Percentiles rank a stretch among this genome's conserved stretches.
phyloP scores from a whole-genome alignment of 257 asterid genomes.

The Gynochthodes officinalis region DNA sequence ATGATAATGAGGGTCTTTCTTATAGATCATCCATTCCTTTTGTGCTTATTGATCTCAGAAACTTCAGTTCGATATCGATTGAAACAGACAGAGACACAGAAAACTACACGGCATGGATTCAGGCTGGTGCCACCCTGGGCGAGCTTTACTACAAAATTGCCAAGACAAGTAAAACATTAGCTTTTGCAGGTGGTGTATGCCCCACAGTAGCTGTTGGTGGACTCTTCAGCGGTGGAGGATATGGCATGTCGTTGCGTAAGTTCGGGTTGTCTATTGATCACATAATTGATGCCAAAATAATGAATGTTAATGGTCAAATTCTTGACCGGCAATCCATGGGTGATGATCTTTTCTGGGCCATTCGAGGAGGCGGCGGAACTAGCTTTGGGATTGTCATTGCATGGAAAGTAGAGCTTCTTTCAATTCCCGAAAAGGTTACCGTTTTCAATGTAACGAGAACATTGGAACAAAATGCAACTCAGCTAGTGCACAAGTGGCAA shows the following conservation, averaged over 20 bases:
- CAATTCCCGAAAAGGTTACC: conserved; percentile 33
- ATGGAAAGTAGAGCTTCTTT: conserved; percentile 30
- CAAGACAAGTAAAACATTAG: conserved; percentile 22
- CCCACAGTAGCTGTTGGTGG: conserved; percentile 52
- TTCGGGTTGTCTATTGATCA: conserved; percentile 33
- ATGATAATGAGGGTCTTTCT: conserved; percentile 49
- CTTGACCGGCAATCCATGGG: conserved; percentile 42
- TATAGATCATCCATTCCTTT: conserved; percentile 29
- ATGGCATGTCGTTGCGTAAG: conserved; percentile 33
- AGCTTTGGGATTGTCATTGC: conserved; percentile 40
- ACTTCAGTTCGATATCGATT: conserved; percentile 25
- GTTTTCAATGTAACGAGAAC: conserved; percentile 33
- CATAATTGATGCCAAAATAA: conserved; percentile 36
- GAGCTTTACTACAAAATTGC: conserved; percentile 33
- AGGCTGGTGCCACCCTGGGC: conserved; percentile 39
- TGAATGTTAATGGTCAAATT: conserved; percentile 31
- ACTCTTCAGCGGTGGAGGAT: conserved; percentile 52
- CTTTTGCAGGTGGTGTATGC: conserved; percentile 38
- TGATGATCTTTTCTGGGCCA: conserved; percentile 51
- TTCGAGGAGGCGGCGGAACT: conserved; percentile 49
- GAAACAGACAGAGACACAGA: conserved; percentile 9
- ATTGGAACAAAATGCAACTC: conserved; percentile 38
- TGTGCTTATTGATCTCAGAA: conserved; percentile 33
- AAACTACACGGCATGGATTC: conserved; percentile 42
- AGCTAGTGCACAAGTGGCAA: conserved; percentile 41